Percentiles rank a stretch among this genome's conserved stretches.
Evolutionary conservation across 2,329 filamentous ascomycete genomes (phyloP).

Genomic region (Pestalotiopsis sp.): DNA sequence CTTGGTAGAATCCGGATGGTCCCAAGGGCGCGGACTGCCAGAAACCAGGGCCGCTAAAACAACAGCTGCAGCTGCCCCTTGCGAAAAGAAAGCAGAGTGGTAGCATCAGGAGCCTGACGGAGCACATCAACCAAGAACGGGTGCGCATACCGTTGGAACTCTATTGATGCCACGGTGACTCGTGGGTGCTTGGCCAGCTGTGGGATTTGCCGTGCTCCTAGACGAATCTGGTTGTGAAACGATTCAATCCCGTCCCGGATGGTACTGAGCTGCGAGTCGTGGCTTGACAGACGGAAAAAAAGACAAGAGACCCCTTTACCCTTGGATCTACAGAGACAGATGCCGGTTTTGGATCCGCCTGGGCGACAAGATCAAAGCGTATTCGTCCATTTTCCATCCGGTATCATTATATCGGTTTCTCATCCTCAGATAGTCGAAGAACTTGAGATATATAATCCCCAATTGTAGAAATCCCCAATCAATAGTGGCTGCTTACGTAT

Average conservation of each 20-base stretch:
- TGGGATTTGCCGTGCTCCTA: not conserved
- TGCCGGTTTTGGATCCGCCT: not conserved
- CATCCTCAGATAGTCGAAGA: not conserved
- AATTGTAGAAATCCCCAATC: not conserved
- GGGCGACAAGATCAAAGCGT: not conserved
- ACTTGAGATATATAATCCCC: not conserved
- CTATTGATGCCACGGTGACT: not conserved
- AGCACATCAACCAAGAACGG: not conserved
- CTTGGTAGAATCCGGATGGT: not conserved
- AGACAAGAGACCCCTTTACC: not conserved
- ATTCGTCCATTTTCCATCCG: not conserved
- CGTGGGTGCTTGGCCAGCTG: not conserved
- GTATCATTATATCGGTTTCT: not conserved
- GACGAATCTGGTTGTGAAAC: conserved; percentile 1
- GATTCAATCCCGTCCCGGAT: conserved; percentile 8
- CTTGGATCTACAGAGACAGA: conserved; percentile 7
- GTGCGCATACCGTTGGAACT: not conserved
- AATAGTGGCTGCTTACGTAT: not conserved
- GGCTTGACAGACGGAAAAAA: not conserved
- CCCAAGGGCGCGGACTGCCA: not conserved
- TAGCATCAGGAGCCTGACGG: not conserved
- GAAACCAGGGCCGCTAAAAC: not conserved
- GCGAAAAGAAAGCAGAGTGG: not conserved
- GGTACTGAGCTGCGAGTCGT: not conserved
- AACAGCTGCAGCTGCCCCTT: conserved; percentile 1